Evolutionary conservation across 345 rosid genomes (phyloP), one percentile per base, ranked within the genome.

Genomic region (Hibiscus syriacus): DNA sequence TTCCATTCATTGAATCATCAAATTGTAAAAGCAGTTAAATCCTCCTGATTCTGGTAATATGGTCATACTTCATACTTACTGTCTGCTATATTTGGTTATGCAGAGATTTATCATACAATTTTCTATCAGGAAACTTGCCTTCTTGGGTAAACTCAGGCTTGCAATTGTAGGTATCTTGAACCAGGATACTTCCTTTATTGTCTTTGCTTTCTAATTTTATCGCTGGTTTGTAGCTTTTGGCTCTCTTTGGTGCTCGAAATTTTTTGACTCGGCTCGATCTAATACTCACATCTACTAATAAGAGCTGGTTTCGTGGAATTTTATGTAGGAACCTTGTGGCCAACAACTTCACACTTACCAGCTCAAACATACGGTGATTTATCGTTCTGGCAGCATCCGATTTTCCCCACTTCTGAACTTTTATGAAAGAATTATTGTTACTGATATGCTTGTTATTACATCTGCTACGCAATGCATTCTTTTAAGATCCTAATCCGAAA

Each of bases 101-200:
- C 84, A 80, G 84, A 70, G 84, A 80, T 65, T 60, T 80, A 41
- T 80, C 84, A 7, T 75, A 70, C 72, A 80, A 80, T 68, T 53
- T 52, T 16, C 76, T 80, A 34, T 52, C 72, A 16, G 84, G 81
- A 68, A 48, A 43, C 19, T 73, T 80, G 52, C 84, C 81, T 7
- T 62, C 62, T 12, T n/a, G n/a, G n/a, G n/a, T n/a, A n/a, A n/a
- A n/a, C n/a, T n/a, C n/a, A n/a, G n/a, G n/a, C n/a, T n/a, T 70
- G 14, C 67, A 78, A 39, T 2, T 80, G 81, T 80, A 78, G 36
- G 81, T 75, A 30, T 61, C 64, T 39, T 2, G 6, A 52, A 34
- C 48, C 43, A 13, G 17, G 30, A 13, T 46, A 17, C 46, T 25
- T 59, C n/a, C 26, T 25, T 66, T 29, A 46, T 8, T 6, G 16